Base-by-base conservation (phyloP, 495 filamentous ascomycete genomes). In the Neurospora intermedia region DNA sequence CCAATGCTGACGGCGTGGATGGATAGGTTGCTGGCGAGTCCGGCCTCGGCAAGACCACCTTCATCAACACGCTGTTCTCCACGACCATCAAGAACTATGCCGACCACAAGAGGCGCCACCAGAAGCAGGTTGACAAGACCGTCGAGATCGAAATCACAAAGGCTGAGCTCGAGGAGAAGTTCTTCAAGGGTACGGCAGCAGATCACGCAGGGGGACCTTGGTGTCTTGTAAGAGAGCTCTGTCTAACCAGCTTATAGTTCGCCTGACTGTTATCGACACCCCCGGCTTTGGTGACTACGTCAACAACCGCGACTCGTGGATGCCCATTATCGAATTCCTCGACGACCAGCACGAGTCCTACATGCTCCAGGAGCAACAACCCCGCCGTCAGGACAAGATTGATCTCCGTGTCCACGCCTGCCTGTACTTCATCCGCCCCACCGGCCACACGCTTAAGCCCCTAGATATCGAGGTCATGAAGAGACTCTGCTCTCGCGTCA, bases 31-130 rank as follows among this genome's bases (percentile, higher is more conserved):
- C 97, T 86, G 96, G 96, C 83, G 96, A 99, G 87, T 98, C 96
- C 77, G 96, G 96, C 76, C 84, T 99, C 77, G 96, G 96, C 85
- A 99, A 99, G 89, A 99, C 96, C 18, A 99, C 96, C 75, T 99
- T 99, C 86, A 98, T 99, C 90, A 99, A 99, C 90, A 99, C 96
- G 70, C 89, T 99, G 43, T 99, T 99, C 87, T 98, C 96, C 69
- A 99, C 96, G 74, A 99, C 96, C 77, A 99, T 99, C 88, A 99
- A 99, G 88, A 99, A 98, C 89, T 99, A 99, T 82, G 95, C 96
- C 86, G 96, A 99, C 82, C 96, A 99, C 88, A 94, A 96, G 86
- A 92, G 93, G 82, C 92, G 96, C 77, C 96, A 99, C 84, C 93
- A 94, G 84, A 99, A 99, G 89, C 96, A 99, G 85, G 88, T 97